Base-by-base conservation (phyloP, 2,329 filamentous ascomycete genomes). In the Elsinoe ampelina region DNA sequence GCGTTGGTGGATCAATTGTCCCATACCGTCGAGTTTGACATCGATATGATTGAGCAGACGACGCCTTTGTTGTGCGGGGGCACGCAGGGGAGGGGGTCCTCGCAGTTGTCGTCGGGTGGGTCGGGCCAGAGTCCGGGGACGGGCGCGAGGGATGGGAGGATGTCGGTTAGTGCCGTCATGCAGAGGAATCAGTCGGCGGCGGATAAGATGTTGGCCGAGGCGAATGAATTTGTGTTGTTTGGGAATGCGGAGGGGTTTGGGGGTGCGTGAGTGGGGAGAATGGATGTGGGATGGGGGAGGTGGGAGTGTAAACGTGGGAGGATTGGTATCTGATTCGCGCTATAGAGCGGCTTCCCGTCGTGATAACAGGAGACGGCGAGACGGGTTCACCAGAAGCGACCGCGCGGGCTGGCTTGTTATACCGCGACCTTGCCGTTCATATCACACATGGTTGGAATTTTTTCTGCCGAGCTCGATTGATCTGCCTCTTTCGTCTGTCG, bases 191-290 rank as follows among this genome's bases (percentile, higher is more conserved):
- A 56, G 39, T 26, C 32, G 8, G 39, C 42, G 22, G 54, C 54
- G 17, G 54, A 56, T 42, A 45, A 17, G 12, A 56, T 56, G 39
- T 32, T 56, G 39, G 54, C 54, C 1, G 38, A 48, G 19, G 54
- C 54, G 8, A 36, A 56, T 38, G 54, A 56, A 2, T 56, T 56
- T 38, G 54, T 56, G 7, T 19, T 56, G 7, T 56, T 56, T 48
- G 54, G 38, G 11, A 45, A 42, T 38, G 35, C 34, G 15, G 39
- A 56, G 8, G 54, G 41, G 8, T 56, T 56, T 26, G 48, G 34
- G 32, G 45, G 15, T 8, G 7, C 15, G 20, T 50, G 19, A 20
- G 15, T 42, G 13, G 5, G n/a, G 19, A 8, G 17, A 4, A 17
- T 22, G 4, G 26, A 30, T 30, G 26, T 30, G 26, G 26, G 26